Evolutionary conservation across 2,329 filamentous ascomycete species (phyloP).

Genomic region (Stemphylium vesicarium): DNA sequence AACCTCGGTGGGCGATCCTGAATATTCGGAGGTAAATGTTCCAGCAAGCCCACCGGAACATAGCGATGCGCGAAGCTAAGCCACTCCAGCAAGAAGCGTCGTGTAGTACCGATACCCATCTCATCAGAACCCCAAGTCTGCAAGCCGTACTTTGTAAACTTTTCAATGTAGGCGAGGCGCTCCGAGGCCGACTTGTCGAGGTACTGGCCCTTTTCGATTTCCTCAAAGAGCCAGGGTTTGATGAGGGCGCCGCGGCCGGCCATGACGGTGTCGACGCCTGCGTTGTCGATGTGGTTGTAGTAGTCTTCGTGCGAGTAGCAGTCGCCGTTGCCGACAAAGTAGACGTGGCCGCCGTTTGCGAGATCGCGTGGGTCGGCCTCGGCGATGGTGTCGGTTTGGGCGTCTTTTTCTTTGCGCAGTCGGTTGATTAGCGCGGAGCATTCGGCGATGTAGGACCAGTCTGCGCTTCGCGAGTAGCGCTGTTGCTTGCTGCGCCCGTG

Average conservation of each 20-base stretch:
- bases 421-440: constrained; percentile 83
- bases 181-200: constrained; percentile 93
- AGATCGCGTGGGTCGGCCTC: constrained; percentile 79
- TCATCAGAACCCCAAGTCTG: constrained; percentile 97
- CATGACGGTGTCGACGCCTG: constrained; percentile 93
- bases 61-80: constrained; percentile 93
- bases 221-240: constrained; percentile 98
- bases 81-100: constrained; percentile 94
- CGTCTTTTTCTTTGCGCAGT: constrained; percentile 73
- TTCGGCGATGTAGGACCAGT: constrained; percentile 94
- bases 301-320: constrained; percentile 94
- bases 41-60: constrained; percentile 85
- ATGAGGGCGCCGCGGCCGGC: constrained; percentile 93
- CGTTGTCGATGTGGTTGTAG: constrained; percentile 74
- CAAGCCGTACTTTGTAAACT: constrained; percentile 87
- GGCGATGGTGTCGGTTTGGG: constrained; percentile 73
- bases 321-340: constrained; percentile 96
- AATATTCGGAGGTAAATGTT: constrained; percentile 84
- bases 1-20: constrained; percentile 90
- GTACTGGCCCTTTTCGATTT: constrained; percentile 90
- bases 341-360: constrained; percentile 73
- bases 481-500: constrained; percentile 94
- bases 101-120: constrained; percentile 86
- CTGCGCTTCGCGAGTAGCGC: constrained; percentile 88
- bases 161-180: constrained; percentile 83